These are phyloP conservation scores for Fusarium sp. DNA, from an alignment of 2,329 filamentous ascomycete species.

Conservation along the genomic window DNA sequence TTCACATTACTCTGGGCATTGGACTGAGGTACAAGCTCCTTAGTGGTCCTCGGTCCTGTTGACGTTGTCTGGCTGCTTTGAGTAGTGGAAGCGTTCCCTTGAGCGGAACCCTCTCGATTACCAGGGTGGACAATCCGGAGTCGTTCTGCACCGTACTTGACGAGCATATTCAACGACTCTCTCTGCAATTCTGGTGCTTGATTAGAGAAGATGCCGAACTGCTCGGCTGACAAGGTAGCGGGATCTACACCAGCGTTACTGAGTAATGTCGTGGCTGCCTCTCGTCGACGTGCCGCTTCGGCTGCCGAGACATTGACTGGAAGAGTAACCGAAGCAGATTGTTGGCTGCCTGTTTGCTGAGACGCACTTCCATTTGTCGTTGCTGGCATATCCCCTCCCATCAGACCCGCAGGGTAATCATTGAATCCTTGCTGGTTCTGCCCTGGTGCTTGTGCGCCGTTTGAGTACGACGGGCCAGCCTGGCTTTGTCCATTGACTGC, in stretches of 20 bases:
- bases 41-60: constrained; percentile 51
- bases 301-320: constrained; percentile 58
- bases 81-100: constrained; percentile 46
- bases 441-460: constrained; percentile 15
- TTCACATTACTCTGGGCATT: constrained; percentile 27
- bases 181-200: constrained; percentile 70
- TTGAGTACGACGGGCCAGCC: constrained; percentile 17
- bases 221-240: constrained; percentile 66
- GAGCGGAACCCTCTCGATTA: constrained; percentile 54
- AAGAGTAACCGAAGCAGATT: constrained; percentile 35
- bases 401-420: constrained; percentile 37
- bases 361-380: constrained; percentile 25
- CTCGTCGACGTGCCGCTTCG: constrained; percentile 66
- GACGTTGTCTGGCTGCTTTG: constrained; percentile 43
- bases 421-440: constrained; percentile 20
- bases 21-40: constrained; percentile 51
- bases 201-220: constrained; percentile 73
- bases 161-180: constrained; percentile 69
- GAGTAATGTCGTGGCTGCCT: constrained; percentile 65
- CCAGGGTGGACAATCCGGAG: constrained; percentile 70
- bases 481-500: constrained; percentile 22
- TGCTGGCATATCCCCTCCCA: constrained; percentile 21
- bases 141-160: constrained; percentile 70
- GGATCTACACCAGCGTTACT: constrained; percentile 65
- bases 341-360: constrained; percentile 22